phyloP scores from a whole-genome alignment of 2,329 filamentous ascomycete genomes.

The Plenodomus lindquistii region DNA sequence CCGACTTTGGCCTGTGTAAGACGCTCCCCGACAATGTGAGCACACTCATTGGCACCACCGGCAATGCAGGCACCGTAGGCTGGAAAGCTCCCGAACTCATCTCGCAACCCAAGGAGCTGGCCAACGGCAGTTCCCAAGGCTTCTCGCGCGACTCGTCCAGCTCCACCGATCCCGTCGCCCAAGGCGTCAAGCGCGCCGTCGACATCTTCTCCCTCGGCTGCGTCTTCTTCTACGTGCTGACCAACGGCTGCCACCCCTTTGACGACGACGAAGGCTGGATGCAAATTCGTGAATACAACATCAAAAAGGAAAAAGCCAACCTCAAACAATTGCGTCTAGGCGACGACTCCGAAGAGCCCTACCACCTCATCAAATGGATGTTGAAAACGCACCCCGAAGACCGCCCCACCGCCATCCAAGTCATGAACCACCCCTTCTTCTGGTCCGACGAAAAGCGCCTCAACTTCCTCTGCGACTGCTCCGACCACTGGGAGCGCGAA shows the following conservation, averaged over 20 bases:
- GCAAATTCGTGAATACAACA: slow-evolving; percentile 83
- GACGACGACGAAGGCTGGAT: slow-evolving; percentile 94
- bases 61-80: slow-evolving; percentile 89
- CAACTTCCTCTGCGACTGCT: slow-evolving; percentile 92
- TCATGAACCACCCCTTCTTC: slow-evolving; percentile 95
- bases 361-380: slow-evolving; percentile 86
- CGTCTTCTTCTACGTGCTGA: slow-evolving; percentile 99
- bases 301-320: slow-evolving; percentile 83
- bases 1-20: slow-evolving; percentile 97
- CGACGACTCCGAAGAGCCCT: slow-evolving; percentile 82
- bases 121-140: slow-evolving; percentile 47
- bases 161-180: slow-evolving; percentile 52
- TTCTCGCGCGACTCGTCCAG: slow-evolving; percentile 48
- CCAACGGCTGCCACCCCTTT: slow-evolving; percentile 88
- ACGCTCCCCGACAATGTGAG: slow-evolving; percentile 94
- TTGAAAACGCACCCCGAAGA: slow-evolving; percentile 65
- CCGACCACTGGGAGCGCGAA: slow-evolving; percentile 95
- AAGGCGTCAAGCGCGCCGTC: slow-evolving; percentile 90
- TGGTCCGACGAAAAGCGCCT: slow-evolving; percentile 89
- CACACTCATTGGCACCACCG: slow-evolving; percentile 91
- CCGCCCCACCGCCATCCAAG: slow-evolving; percentile 73
- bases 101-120: slow-evolving; percentile 56
- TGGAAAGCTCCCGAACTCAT: slow-evolving; percentile 97
- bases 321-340: slow-evolving; percentile 76
- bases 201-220: slow-evolving; percentile 97